A percentile compares a stretch with the other conserved stretches of the same genome.
Evolutionary conservation across 2,329 filamentous ascomycete species (phyloP).

Genomic region (Pseudogymnoascus sp.): DNA sequence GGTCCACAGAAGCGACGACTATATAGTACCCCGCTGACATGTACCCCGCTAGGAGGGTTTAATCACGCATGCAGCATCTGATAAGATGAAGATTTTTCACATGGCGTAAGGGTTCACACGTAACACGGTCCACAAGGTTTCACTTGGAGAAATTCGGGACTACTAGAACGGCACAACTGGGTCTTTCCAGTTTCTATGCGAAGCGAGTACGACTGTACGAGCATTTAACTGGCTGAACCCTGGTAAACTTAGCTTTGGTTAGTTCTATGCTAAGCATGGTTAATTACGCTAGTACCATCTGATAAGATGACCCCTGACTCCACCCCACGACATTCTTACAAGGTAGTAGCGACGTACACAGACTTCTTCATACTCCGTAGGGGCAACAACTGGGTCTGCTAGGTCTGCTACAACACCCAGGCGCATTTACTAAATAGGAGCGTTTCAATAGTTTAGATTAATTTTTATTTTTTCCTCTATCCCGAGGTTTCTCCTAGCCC

Average conservation of each 20-base stretch:
- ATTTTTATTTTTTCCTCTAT: conserved; percentile 3
- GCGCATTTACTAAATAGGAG: not conserved
- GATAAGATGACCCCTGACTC: not conserved
- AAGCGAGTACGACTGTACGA: not conserved
- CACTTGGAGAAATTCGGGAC: not conserved
- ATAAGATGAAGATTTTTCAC: conserved; percentile 4
- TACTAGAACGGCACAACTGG: too few species aligned
- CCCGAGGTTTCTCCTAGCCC: not conserved
- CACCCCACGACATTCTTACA: not conserved
- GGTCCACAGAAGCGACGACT: not conserved
- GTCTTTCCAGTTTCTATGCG: too few species aligned
- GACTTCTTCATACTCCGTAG: not conserved
- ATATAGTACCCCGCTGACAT: not conserved
- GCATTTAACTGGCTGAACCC: not conserved
- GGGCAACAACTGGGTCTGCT: not conserved
- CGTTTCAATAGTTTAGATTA: conserved; percentile 8
- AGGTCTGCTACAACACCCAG: not conserved
- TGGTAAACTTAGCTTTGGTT: not conserved
- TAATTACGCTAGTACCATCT: not conserved
- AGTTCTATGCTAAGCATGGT: not conserved
- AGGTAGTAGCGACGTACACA: not conserved
- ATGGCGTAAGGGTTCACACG: not conserved
- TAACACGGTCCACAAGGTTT: not conserved
- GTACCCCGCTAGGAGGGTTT: not conserved
- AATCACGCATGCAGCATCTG: conserved; percentile 2